Base-by-base conservation (phyloP, 208 protist genomes). In the Crithidia expoeki region DNA sequence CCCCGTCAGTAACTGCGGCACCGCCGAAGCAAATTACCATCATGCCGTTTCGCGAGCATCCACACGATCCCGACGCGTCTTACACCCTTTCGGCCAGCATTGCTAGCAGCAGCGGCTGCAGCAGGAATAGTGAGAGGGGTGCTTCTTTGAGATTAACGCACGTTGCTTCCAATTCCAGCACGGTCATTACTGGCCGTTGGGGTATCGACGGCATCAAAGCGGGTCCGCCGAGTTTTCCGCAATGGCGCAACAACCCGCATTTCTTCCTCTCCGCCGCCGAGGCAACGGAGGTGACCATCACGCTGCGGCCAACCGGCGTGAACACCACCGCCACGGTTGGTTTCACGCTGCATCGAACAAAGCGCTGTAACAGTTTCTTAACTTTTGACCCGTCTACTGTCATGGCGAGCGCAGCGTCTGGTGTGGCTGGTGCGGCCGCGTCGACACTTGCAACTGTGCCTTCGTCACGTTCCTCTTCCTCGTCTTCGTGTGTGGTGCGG, bases 211-310 rank as follows among this genome's bases (percentile, higher is more conserved):
- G 57, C n/a, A 61, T 51, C 2, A 85, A 65, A 4, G 75, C 80
- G 1, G 89, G 93, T 17, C 40, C 74, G 1, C 91, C 93, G 4
- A 53, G 46, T 17, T 82, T 68, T 23, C 62, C 65, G 50, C 84
- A 70, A 30, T 97, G 93, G 91, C 81, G 93, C 70, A 77, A 94
- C 74, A 96, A 95, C 81, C 85, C 76, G 40, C 89, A 96, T 79
- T 96, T 84, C 67, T 88, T 94, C 57, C 70, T 97, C 30, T 93
- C 84, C 55, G 84, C 88, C 4, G 75, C 70, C 59, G 84, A 93
- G 63, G 74, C 73, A n/a, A 89, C 78, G 38, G 81, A 85, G 23
- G 76, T 95, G 38, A 86, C 83, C 14, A 50, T 96, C 32, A 76
- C 77, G 32, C 67, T 95, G 16, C 27, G 47, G 68, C 30, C 56